Conservation (phyloP, 2,329 filamentous ascomycete species). For the Fusarium sp. region DNA sequence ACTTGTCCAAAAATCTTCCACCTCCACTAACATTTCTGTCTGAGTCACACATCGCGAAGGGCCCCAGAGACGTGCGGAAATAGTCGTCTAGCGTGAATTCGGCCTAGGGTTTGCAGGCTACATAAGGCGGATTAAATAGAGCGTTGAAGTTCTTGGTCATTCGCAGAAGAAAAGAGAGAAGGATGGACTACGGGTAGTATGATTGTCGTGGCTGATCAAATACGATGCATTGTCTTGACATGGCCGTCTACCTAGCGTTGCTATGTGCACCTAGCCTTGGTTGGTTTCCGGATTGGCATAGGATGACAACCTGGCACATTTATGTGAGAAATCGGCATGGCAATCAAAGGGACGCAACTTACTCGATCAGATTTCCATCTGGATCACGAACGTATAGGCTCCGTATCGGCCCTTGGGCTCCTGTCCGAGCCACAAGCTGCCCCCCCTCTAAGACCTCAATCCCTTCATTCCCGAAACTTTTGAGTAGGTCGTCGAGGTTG, state of each 20-base stretch:
- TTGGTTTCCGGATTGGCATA: neutral
- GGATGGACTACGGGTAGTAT: too few species aligned
- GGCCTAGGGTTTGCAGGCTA: neutral
- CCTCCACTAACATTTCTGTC: neutral
- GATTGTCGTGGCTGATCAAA: neutral
- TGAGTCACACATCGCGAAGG: neutral
- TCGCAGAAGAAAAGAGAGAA: too few species aligned
- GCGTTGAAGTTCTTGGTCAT: too few species aligned
- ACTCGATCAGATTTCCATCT: constrained; percentile 74
- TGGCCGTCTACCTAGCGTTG: neutral
- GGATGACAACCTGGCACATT: neutral
- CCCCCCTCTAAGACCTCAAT: constrained; percentile 64
- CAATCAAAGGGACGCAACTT: constrained; percentile 38
- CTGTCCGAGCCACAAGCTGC: constrained; percentile 65
- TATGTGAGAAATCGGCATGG: rapidly evolving
- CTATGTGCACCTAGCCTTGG: neutral
- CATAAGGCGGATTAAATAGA: too few species aligned
- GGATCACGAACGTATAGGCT: constrained; percentile 73
- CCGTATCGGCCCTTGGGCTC: constrained; percentile 64
- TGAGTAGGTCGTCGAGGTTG: constrained; percentile 59
- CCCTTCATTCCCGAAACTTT: constrained; percentile 54
- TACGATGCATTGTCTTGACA: neutral
- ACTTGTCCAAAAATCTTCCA: neutral
- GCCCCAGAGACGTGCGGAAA: neutral
- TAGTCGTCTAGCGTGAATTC: neutral